Evolutionary conservation across 345 rosid species (phyloP).

Genomic region (Eucalyptus fibrosa): DNA sequence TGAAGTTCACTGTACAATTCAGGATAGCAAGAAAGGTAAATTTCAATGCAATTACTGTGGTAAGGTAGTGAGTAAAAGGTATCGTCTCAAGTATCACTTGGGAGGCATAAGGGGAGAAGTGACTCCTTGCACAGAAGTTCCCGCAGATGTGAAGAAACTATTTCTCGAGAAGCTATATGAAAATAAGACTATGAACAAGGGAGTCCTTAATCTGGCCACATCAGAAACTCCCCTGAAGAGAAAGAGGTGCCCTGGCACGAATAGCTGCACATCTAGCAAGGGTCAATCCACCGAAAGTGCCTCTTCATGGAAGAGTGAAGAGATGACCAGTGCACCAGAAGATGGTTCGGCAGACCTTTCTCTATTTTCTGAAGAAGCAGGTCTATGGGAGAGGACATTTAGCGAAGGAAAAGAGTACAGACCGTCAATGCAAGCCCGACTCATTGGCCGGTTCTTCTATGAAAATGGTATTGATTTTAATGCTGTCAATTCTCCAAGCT

Average conservation of each 20-base stretch:
- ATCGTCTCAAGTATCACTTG: constrained; percentile 33
- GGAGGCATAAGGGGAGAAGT: constrained; percentile 31
- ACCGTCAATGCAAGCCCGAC: constrained; percentile 3
- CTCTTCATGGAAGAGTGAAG: not conserved
- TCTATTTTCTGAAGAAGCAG: not conserved
- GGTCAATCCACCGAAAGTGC: not conserved
- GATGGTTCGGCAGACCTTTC: not conserved
- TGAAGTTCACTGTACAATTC: constrained; percentile 20
- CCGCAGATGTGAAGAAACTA: constrained; percentile 11
- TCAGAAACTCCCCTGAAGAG: constrained; percentile 7
- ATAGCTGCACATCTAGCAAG: not conserved
- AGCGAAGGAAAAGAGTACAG: not conserved
- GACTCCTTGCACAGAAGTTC: constrained; percentile 23
- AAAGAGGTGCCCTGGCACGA: not conserved
- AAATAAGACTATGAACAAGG: not conserved
- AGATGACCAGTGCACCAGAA: not conserved
- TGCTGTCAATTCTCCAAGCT: constrained; percentile 22
- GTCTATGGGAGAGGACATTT: not conserved
- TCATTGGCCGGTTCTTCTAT: constrained; percentile 8
- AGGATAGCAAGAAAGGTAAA: constrained; percentile 3
- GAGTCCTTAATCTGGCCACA: not conserved
- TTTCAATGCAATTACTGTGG: constrained; percentile 42
- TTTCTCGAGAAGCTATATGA: not conserved
- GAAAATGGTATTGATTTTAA: constrained; percentile 29
- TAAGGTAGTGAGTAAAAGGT: constrained; percentile 8